Evolutionary conservation across 768 basidiomycete genomes (phyloP), one percentile per base, ranked within the genome.

Genomic region (Suillus paluster): DNA sequence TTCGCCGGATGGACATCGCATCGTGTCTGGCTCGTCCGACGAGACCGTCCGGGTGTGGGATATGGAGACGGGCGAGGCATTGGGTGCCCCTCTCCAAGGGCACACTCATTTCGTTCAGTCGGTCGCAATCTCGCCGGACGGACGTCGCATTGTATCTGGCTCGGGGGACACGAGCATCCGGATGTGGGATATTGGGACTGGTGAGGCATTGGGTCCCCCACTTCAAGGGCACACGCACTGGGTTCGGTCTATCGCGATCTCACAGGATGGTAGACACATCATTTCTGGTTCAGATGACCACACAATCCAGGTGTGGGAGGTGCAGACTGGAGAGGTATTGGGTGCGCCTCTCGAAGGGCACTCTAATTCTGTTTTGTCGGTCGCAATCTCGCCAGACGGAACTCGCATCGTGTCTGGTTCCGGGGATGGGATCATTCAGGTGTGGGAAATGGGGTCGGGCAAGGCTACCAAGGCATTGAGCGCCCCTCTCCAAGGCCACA

Each of bases 311-410:
- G 11, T 57, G 30, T 57, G 56, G 56, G 41, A 57, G 6, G 30
- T 33, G 12, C 41, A 30, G 38, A 57, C 19, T 8, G 56, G 56
- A 7, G 19, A 30, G 21, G 7, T 10, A 19, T n/a, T 44, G 21
- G 23, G 55, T 4, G 19, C 4, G 11, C 56, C 41, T 12, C 56
- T 44, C n/a, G 21, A 15, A 39, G 41, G 39, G 41, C 41, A 44
- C n/a, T n/a, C n/a, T n/a, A n/a, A n/a, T n/a, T n/a, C n/a, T n/a
- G n/a, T n/a, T n/a, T n/a, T n/a, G 30, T 59, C 66, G 1, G 61
- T 65, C 7, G 54, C 67, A 25, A 59, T 68, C 58, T 67, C 67
- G 1, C 67, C 64, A 8, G 67, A 68, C 46, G 54, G 19, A n/a
- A 36, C 38, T 30, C 23, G 30, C 21, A 49, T 59, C 12, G 60